phyloP scores from a whole-genome alignment of 1,284 basidiomycete species.

The Boletus mariae region DNA sequence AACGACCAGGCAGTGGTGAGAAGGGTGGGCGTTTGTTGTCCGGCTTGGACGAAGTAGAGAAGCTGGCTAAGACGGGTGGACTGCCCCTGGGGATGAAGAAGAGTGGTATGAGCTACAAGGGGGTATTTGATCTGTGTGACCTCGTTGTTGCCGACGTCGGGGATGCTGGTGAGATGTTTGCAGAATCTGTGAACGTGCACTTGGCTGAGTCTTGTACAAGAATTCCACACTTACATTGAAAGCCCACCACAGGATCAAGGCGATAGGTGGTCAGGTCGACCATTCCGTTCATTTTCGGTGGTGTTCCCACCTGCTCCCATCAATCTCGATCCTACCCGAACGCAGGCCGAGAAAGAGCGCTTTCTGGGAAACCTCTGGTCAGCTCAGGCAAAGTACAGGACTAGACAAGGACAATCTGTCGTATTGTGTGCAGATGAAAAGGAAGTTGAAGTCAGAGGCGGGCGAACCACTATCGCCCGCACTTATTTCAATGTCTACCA shows the following conservation, averaged over 20 bases:
- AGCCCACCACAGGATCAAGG: conserved; percentile 74
- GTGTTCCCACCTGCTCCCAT: conserved; percentile 66
- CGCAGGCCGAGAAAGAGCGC: conserved; percentile 68
- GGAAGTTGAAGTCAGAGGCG: conserved; percentile 64
- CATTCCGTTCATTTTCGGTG: conserved; percentile 73
- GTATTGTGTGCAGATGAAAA: conserved; percentile 65
- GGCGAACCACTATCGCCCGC: conserved; percentile 61
- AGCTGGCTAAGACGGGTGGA: conserved; percentile 62
- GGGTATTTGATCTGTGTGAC: conserved; percentile 82
- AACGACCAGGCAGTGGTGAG: conserved; percentile 73
- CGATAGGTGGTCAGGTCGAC: conserved; percentile 79
- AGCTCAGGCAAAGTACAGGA: conserved; percentile 75
- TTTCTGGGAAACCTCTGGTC: conserved; percentile 86
- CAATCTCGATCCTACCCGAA: conserved; percentile 60
- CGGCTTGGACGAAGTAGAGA: conserved; percentile 84
- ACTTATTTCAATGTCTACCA: conserved; percentile 87
- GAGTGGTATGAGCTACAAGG: conserved; percentile 82
- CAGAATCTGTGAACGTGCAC: conserved; percentile 6
- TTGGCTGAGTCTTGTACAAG: conserved; percentile 37
- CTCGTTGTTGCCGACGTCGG: conserved; percentile 82
- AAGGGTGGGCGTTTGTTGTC: conserved; percentile 72
- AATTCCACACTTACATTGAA: conserved; percentile 83
- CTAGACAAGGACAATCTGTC: conserved; percentile 65
- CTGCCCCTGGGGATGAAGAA: conserved; percentile 65
- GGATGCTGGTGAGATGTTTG: conserved; percentile 60